Percentiles rank a stretch among this genome's conserved stretches.
Conservation (phyloP, 179 eudicot species). For the Beta lomatogona region DNA sequence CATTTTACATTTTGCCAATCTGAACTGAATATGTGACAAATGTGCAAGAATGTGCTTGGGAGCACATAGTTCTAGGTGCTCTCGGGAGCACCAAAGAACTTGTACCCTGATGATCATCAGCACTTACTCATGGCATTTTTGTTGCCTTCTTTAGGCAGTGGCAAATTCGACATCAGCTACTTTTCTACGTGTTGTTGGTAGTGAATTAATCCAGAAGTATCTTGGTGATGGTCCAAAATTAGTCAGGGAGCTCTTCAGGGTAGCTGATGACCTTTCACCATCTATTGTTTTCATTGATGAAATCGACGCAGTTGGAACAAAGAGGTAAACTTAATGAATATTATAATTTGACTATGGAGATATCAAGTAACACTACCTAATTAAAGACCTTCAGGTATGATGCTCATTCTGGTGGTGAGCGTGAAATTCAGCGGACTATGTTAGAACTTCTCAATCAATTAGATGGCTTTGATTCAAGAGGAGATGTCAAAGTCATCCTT, state of each 20-base stretch:
- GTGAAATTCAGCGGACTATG: slow-evolving; percentile 99
- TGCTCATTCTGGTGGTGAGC: slow-evolving; percentile 98
- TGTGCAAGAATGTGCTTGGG: too few species aligned
- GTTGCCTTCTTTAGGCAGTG: slow-evolving; percentile 58
- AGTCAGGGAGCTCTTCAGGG: slow-evolving; percentile 93
- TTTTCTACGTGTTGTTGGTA: slow-evolving; percentile 93
- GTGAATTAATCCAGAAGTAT: slow-evolving; percentile 94
- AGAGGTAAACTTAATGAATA: slow-evolving; percentile 49
- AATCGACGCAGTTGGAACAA: slow-evolving; percentile 95
- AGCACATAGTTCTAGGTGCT: too few species aligned
- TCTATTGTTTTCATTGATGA: slow-evolving; percentile 96
- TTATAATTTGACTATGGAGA: neutral
- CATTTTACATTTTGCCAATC: too few species aligned
- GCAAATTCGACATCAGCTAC: slow-evolving; percentile 97
- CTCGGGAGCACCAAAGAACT: neutral
- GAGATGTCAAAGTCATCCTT: slow-evolving; percentile 92
- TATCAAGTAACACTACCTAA: neutral
- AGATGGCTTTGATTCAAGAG: slow-evolving; percentile 97
- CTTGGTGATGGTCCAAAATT: slow-evolving; percentile 96
- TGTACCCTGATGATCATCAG: neutral
- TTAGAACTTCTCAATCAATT: slow-evolving; percentile 89
- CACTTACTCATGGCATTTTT: neutral
- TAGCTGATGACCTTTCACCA: slow-evolving; percentile 96
- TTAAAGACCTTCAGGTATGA: slow-evolving; percentile 60
- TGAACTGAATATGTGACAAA: too few species aligned